Conservation (phyloP, 208 protist species). For the Tritrichomonas musculus region DNA sequence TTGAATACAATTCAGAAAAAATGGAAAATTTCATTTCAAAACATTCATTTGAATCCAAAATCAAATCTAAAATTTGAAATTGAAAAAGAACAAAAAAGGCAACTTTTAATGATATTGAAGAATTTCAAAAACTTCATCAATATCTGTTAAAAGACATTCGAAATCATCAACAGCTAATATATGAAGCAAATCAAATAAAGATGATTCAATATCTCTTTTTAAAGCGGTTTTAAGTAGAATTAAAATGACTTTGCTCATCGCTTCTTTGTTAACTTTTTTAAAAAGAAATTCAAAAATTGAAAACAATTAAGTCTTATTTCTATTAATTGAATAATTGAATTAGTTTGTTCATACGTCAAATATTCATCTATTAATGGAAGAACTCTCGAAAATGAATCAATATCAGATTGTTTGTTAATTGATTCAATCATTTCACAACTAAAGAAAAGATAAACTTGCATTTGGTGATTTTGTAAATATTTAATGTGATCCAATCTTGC, state of each 20-base stretch:
- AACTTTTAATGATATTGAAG: neutral
- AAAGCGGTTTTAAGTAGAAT: neutral
- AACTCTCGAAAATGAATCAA: neutral
- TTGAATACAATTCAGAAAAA: neutral
- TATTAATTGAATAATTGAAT: neutral
- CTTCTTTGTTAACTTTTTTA: neutral
- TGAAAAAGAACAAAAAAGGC: neutral
- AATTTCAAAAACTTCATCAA: neutral
- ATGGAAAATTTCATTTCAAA: neutral
- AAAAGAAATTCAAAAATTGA: neutral
- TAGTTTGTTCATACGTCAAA: neutral
- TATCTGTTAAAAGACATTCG: neutral
- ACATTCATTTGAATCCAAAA: neutral
- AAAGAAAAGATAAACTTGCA: neutral
- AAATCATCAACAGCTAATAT: neutral
- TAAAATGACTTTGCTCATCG: neutral
- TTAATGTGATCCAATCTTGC: neutral
- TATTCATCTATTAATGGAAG: neutral
- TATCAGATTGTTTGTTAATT: neutral
- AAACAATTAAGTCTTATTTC: neutral
- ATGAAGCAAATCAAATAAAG: neutral
- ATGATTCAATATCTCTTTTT: neutral
- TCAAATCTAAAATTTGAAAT: neutral
- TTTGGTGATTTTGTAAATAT: neutral
- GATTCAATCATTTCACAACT: neutral